These are phyloP conservation scores for Xylariales sp. DNA, from an alignment of 2,329 filamentous ascomycete genomes.

Conservation along the genomic window DNA sequence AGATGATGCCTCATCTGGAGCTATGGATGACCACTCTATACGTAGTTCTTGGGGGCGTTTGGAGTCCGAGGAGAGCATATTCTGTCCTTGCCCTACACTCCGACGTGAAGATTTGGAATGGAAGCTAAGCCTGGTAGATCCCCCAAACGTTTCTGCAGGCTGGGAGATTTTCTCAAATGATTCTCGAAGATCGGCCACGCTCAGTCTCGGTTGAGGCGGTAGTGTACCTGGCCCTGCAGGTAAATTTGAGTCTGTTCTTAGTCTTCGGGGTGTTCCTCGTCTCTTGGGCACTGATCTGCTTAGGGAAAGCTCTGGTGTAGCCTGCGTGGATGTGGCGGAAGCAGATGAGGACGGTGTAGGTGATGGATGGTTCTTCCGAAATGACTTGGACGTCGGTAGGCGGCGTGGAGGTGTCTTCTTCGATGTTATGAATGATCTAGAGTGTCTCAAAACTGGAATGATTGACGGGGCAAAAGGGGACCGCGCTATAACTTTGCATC, in stretches of 20 bases:
- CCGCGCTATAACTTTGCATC: slow-evolving; percentile 26
- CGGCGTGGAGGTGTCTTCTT: slow-evolving; percentile 4
- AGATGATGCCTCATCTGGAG: background rate
- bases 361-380: slow-evolving; percentile 6
- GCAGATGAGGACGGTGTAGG: slow-evolving; percentile 3
- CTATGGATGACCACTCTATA: background rate
- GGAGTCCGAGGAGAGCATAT: slow-evolving; percentile 10
- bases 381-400: slow-evolving; percentile 22
- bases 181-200: slow-evolving; percentile 52
- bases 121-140: slow-evolving; percentile 10
- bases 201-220: slow-evolving; percentile 40
- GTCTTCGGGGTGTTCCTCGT: background rate
- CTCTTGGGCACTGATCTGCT: background rate
- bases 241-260: slow-evolving; percentile 2
- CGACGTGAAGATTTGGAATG: slow-evolving; percentile 13
- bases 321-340: background rate
- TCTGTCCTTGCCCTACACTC: background rate
- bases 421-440: slow-evolving; percentile 21
- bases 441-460: slow-evolving; percentile 34
- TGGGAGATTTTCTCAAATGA: slow-evolving; percentile 48
- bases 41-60: background rate
- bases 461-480: slow-evolving; percentile 20
- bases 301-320: background rate
- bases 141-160: slow-evolving; percentile 4
- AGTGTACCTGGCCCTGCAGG: slow-evolving; percentile 11